These are phyloP conservation scores for Saturnispora hagleri DNA, from an alignment of 805 yeast species.

Conservation along the genomic window DNA sequence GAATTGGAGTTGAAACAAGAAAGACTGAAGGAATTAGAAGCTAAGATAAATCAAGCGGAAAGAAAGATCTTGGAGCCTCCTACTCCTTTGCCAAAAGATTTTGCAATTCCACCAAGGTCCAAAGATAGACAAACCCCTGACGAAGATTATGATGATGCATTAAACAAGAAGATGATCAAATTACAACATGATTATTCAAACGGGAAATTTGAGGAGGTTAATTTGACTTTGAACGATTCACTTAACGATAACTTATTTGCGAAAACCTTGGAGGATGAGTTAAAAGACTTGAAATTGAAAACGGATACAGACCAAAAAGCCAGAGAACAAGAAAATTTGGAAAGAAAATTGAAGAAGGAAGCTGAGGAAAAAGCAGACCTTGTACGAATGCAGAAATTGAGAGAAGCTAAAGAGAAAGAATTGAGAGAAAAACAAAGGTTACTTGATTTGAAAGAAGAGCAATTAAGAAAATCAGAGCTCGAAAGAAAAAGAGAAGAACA, in stretches of 20 bases:
- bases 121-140: neutral
- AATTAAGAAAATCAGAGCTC: neutral
- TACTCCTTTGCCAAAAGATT: conserved; percentile 16
- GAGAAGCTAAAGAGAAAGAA: neutral
- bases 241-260: neutral
- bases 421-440: neutral
- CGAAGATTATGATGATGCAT: neutral
- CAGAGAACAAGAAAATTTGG: neutral
- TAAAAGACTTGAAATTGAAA: neutral
- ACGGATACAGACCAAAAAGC: neutral
- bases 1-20: conserved; percentile 29
- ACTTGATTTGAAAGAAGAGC: neutral
- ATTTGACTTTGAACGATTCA: neutral
- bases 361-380: neutral
- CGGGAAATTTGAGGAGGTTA: neutral
- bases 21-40: conserved; percentile 23
- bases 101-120: conserved; percentile 8
- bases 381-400: neutral
- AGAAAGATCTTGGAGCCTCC: conserved; percentile 19
- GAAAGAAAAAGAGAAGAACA: neutral
- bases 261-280: neutral
- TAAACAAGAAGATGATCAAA: neutral
- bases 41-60: conserved; percentile 23
- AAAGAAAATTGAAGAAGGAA: neutral
- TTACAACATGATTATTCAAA: conserved; percentile 4